Evolutionary conservation across 2,329 filamentous ascomycete species (phyloP), one percentile per base, ranked within the genome.

Genomic region (Juglanconis sp.): DNA sequence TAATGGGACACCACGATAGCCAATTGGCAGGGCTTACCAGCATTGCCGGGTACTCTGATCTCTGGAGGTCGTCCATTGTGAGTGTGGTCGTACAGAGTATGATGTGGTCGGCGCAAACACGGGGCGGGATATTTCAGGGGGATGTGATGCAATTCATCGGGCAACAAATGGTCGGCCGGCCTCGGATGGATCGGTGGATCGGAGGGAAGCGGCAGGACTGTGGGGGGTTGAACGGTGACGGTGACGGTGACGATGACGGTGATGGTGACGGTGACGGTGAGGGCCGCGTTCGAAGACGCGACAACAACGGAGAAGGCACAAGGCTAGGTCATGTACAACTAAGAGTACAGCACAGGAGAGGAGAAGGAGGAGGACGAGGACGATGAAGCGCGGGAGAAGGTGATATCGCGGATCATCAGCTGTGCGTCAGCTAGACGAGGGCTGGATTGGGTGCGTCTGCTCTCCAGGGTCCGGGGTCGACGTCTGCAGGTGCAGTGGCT

Each of bases 41-140:
- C 85, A 98, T 88, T 68, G 87, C 88, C 75, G 94, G 92, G 81
- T 98, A 98, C 77, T 97, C 94, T 76, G 90, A 83, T 77, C 92
- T 87, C 73, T 90, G 88, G 71, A 94, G 84, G 71, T 88, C 88
- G 63, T 91, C 88, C 87, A 91, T 91, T 70, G 63, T 50, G 36
- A 13, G 30, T 11, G n/a, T 13, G 30, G 46, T 32, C 32, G 24
- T 24, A 24, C 24, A 24, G 24, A 30, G 5, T 57, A 34, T 61
- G 68, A 66, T 56, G 65, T 60, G 31, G 38, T 61, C 63, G 58
- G 65, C 66, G 67, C 67, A 66, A 70, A 52, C 34, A 31, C 34
- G 36, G 34, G 51, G 50, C 49, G 35, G 44, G 53, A 44, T 36
- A 61, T 35, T 34, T 57, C 48, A 52, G 38, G 55, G 55, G 55